Evolutionary conservation across 768 basidiomycete species (phyloP).

Genomic region (Clitopilus passeckerianus): DNA sequence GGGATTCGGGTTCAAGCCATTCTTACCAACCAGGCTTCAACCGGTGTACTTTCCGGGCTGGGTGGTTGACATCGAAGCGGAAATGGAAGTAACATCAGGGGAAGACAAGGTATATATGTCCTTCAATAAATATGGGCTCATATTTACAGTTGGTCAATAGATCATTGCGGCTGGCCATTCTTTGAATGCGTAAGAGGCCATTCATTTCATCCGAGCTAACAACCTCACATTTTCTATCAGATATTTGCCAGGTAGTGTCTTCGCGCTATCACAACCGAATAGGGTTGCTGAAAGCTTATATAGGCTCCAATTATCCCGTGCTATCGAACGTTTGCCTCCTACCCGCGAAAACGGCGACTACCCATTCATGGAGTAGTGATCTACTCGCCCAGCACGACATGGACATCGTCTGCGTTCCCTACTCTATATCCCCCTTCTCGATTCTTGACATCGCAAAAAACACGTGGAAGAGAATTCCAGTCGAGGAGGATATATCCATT

Average conservation of each 20-base stretch:
- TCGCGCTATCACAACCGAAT: background rate
- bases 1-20: slow-evolving; percentile 27
- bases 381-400: slow-evolving; percentile 41
- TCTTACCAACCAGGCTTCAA: slow-evolving; percentile 40
- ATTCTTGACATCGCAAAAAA: slow-evolving; percentile 31
- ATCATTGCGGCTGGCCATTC: slow-evolving; percentile 28
- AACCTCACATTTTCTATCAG: slow-evolving; percentile 18
- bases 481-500: slow-evolving; percentile 34
- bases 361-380: slow-evolving; percentile 41
- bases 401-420: slow-evolving; percentile 54
- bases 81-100: slow-evolving; percentile 26
- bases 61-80: slow-evolving; percentile 52
- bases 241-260: slow-evolving; percentile 37
- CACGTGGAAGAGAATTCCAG: slow-evolving; percentile 28
- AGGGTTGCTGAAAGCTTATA: slow-evolving; percentile 1
- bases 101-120: slow-evolving; percentile 18
- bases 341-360: slow-evolving; percentile 15
- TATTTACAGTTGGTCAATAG: slow-evolving; percentile 9
- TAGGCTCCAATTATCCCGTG: slow-evolving; percentile 40
- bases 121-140: background rate
- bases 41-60: slow-evolving; percentile 62
- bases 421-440: slow-evolving; percentile 47
- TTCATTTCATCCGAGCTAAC: slow-evolving; percentile 1
- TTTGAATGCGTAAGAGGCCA: slow-evolving; percentile 40
- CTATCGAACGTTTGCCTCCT: slow-evolving; percentile 40